A percentile compares a stretch with the other conserved stretches of the same genome.
phyloP scores from a whole-genome alignment of 2,329 filamentous ascomycete genomes.

The Coniochaeta sp. region DNA sequence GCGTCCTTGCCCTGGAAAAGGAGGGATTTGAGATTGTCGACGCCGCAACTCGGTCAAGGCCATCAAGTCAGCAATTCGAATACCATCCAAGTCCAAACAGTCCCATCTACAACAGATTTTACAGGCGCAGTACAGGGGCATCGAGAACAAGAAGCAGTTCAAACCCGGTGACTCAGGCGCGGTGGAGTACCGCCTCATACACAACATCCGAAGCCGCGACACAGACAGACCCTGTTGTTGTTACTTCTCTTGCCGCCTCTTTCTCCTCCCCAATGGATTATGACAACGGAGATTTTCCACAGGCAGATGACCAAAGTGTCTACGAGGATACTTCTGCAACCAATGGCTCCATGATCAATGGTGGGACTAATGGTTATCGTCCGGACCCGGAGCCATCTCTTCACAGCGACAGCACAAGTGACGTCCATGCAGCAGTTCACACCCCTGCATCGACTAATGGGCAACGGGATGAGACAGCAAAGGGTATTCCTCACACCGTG shows the following conservation, averaged over 20 bases:
- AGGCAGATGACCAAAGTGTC: too few species aligned
- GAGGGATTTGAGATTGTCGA: conserved; percentile 29
- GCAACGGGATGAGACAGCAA: too few species aligned
- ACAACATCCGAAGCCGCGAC: not conserved
- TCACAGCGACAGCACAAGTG: too few species aligned
- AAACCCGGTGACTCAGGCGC: not conserved
- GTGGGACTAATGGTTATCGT: too few species aligned
- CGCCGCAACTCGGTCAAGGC: conserved; percentile 25
- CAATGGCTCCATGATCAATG: too few species aligned
- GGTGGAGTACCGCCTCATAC: not conserved
- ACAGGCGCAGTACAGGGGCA: conserved; percentile 6
- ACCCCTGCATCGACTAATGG: too few species aligned
- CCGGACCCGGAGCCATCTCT: too few species aligned
- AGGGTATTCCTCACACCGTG: too few species aligned
- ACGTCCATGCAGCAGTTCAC: too few species aligned
- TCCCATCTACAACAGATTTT: conserved; percentile 17
- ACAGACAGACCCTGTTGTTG: not conserved
- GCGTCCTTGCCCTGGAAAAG: conserved; percentile 26
- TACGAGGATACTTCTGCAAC: too few species aligned
- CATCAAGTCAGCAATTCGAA: conserved; percentile 27
- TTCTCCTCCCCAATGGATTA: too few species aligned
- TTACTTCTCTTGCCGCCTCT: not conserved
- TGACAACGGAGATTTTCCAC: too few species aligned
- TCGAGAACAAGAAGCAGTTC: not conserved
- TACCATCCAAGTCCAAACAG: conserved; percentile 28